Evolutionary conservation across 495 filamentous ascomycete genomes (phyloP).

Genomic region (Hypoxylon cercidicola): DNA sequence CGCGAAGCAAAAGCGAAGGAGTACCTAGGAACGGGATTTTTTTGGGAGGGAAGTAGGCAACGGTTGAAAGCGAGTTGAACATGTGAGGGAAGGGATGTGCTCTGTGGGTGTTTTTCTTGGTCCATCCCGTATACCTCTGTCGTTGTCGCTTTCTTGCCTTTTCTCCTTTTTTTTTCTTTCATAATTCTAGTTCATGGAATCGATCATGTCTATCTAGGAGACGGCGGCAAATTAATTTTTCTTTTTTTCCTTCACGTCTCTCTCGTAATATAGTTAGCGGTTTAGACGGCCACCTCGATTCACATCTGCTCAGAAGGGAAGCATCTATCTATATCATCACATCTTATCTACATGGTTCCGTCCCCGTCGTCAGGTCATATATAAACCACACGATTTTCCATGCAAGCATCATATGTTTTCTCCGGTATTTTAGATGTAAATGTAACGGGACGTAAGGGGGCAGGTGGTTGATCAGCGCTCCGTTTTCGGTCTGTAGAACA

Average conservation of each 20-base stretch:
- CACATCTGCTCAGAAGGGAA: constrained; percentile 36
- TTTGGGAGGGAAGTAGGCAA: constrained; percentile 12
- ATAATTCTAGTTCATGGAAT: constrained; percentile 13
- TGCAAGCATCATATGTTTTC: constrained; percentile 15
- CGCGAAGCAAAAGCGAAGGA: constrained; percentile 40
- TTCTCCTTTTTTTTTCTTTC: neutral
- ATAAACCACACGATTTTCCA: neutral
- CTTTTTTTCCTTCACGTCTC: constrained; percentile 13
- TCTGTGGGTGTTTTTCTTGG: constrained; percentile 22
- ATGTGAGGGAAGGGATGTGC: constrained; percentile 15
- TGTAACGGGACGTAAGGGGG: constrained; percentile 10
- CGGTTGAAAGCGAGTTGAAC: constrained; percentile 23
- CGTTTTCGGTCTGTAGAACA: neutral
- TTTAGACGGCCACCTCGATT: constrained; percentile 43
- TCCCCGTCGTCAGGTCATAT: no score
- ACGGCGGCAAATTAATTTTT: constrained; percentile 14
- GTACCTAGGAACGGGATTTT: constrained; percentile 26
- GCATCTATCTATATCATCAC: neutral
- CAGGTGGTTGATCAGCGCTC: neutral
- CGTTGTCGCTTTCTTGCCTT: constrained; percentile 12
- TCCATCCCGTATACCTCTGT: constrained; percentile 23
- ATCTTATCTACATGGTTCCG: neutral
- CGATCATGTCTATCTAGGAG: constrained; percentile 12
- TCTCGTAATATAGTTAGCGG: constrained; percentile 40
- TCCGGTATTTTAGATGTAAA: constrained; percentile 17